Percentiles rank a stretch among this genome's conserved stretches.
These are phyloP conservation scores for Mycena galopus DNA, from an alignment of 768 basidiomycete species.

Conservation along the genomic window DNA sequence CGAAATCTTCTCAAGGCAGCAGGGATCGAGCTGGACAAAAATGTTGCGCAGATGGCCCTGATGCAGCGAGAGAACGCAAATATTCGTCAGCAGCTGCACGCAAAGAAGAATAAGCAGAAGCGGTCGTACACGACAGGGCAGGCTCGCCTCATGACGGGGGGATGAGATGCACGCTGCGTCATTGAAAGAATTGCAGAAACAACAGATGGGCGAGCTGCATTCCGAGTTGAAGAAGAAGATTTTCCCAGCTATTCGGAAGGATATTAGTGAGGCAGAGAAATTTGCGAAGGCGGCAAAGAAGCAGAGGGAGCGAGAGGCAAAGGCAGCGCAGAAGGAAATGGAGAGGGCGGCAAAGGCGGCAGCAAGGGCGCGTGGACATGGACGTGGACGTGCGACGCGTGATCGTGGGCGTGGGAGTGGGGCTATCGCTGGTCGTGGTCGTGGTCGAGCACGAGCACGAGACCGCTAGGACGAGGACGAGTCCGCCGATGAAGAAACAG, in stretches of 20 bases:
- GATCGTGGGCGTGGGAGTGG: too few species aligned
- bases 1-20: too few species aligned
- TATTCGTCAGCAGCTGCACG: too few species aligned
- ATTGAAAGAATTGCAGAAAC: background rate
- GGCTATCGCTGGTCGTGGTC: too few species aligned
- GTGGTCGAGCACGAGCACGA: too few species aligned
- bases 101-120: slow-evolving; percentile 1
- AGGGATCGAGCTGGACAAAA: too few species aligned
- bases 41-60: too few species aligned
- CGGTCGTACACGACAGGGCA: background rate
- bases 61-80: too few species aligned
- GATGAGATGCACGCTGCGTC: slow-evolving; percentile 2
- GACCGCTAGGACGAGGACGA: too few species aligned
- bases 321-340: background rate
- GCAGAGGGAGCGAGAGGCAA: background rate
- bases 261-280: background rate
- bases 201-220: slow-evolving; percentile 3
- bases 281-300: background rate
- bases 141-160: slow-evolving; percentile 17
- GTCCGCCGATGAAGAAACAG: too few species aligned
- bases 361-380: background rate
- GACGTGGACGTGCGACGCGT: background rate
- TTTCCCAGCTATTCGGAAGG: background rate
- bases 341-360: background rate
- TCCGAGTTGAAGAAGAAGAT: slow-evolving; percentile 3